Evolutionary conservation across 768 basidiomycete species (phyloP).

Genomic region (Cystobasidium onofrii): DNA sequence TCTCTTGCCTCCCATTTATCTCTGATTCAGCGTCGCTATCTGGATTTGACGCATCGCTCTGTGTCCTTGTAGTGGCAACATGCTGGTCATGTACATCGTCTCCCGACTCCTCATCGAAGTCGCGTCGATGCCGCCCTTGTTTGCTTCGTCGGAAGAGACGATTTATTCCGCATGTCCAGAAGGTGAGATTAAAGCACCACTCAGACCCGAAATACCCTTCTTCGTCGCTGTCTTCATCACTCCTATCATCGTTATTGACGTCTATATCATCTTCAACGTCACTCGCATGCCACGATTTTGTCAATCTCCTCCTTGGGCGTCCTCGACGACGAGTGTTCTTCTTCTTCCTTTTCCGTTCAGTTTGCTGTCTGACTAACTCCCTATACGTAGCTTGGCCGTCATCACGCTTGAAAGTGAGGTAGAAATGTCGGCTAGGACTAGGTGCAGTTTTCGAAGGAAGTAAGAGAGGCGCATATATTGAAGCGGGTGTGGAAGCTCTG

Average conservation of each 20-base stretch:
- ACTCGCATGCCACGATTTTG: not conserved
- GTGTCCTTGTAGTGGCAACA: not conserved
- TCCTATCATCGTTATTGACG: not conserved
- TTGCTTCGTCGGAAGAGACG: not conserved
- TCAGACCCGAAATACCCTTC: not conserved
- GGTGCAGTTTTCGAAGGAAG: slow-evolving; percentile 17
- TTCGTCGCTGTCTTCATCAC: not conserved
- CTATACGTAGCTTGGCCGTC: not conserved
- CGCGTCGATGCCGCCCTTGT: not conserved
- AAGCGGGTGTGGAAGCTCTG: slow-evolving; percentile 20
- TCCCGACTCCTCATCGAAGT: not conserved
- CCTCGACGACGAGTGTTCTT: not conserved
- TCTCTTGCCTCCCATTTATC: not conserved
- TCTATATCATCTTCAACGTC: not conserved
- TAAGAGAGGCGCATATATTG: slow-evolving; percentile 23
- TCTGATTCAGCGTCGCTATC: not conserved
- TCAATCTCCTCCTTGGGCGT: not conserved
- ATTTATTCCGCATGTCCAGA: slow-evolving; percentile 2
- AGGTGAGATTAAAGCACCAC: not conserved
- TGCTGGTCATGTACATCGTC: not conserved
- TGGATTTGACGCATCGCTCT: not conserved
- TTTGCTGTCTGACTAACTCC: not conserved
- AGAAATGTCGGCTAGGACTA: slow-evolving; percentile 3
- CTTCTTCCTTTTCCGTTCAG: not conserved
- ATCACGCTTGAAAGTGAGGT: slow-evolving; percentile 20